Evolutionary conservation across 306 rosid species (phyloP), one percentile per base, ranked within the genome.

Genomic region (Trichosanthes cucumerina): DNA sequence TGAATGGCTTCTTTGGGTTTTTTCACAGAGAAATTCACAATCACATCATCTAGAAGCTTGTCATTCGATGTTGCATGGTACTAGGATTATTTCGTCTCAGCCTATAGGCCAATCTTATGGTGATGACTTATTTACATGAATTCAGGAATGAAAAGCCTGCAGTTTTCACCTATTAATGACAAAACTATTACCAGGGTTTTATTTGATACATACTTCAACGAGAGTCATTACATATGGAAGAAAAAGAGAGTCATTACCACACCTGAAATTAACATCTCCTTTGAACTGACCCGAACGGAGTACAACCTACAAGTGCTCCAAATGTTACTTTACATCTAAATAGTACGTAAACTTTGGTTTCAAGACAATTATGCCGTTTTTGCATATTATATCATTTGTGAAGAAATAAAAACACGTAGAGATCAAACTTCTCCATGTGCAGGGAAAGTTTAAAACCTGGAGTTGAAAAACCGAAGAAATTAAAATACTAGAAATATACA

Each of bases 211-310:
- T 23, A 24, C 57, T 46, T 71, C 23, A 11, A 76, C 24, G n/a
- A 53, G 31, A 34, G 44, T 75, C 52, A 3, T 33, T 19, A 18
- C 21, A 50, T 8, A 34, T 75, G 18, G 11, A 52, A 46, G 28
- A 31, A 56, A 19, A 79, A 38, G 47, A 84, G 82, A 70, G 82
- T 58, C 71, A n/a, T n/a, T 73, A 78, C 82, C 82, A 65, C 74
- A 91, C 99, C 97, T 91, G 97, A 95, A 91, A 84, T 82, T 86
- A 44, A 89, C 93, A 82, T 91, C 91, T 84, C 99, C 99, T 80
- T 83, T 84, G 82, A 95, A 95, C 85, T 95, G 93, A 71, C 87
- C 88, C 12, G 99, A 95, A 72, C 83, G 91, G 86, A 92, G 73
- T 58, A 88, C 82, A 68, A 87, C 87, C 99, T 92, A 85, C 87